Base-by-base conservation (phyloP, 2,329 filamentous ascomycete genomes). In the Neopestalotiopsis sp. region DNA sequence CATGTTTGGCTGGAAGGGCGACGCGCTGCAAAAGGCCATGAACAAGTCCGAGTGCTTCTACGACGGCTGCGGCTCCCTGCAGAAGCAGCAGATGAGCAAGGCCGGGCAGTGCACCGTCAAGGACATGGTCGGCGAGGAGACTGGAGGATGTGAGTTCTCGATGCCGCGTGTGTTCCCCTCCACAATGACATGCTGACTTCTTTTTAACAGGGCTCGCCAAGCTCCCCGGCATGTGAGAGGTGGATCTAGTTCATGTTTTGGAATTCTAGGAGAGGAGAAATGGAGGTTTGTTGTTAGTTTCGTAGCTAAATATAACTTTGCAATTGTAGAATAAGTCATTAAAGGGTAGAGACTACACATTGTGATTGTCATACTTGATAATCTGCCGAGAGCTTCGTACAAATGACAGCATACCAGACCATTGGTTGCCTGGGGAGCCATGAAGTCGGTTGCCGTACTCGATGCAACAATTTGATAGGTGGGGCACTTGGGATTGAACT, bases 1-100 rank as follows among this genome's bases (percentile, higher is more conserved):
- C 71, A 73, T 82, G 28, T 82, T 81, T 68, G 79, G 80, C 30
- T 82, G 80, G 76, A 74, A 78, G 63, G 75, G 70, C 17, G 77
- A 78, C 61, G 65, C 76, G 2, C 67, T 80, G 38, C 79, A 81
- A 68, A 71, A 73, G 9, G 78, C 78, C 49, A 79, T 78, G 76
- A 74, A 77, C 65, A 74, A 71, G 7, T 67, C 58, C 49, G 78
- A 81, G 69, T 78, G 76, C 74, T 77, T 78, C 74, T 78, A 77
- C 67, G 71, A 76, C 57, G 75, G 72, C 38, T 78, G 76, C 71
- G 76, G 76, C 68, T 76, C 76, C 24, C 73, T 77, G 60, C 68
- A 67, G 69, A 76, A 75, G 14, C 75, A 78, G 69, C 69, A 68
- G 20, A 73, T 75, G 3, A 57, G 70, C 40, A 70, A 74, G 66